A percentile compares a stretch with the other conserved stretches of the same genome.
These are phyloP conservation scores for Stentor coeruleus DNA, from an alignment of 73 alveolate species.

Conservation along the genomic window DNA sequence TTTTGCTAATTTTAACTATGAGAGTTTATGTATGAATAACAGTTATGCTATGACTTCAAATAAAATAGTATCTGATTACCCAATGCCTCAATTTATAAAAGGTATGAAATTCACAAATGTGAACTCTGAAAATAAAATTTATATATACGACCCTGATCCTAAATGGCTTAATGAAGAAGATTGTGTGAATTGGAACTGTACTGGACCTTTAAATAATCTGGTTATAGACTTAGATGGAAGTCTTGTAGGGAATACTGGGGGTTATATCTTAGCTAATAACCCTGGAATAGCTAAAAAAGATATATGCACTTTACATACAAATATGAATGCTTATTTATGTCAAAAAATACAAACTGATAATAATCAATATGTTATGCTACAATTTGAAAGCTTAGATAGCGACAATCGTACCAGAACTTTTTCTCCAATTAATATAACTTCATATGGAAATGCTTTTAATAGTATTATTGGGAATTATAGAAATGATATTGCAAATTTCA, in stretches of 20 bases:
- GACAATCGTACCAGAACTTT: constrained; percentile 35
- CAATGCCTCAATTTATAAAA: not conserved
- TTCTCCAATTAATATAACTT: constrained; percentile 27
- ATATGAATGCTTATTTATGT: not conserved
- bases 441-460: constrained; percentile 26
- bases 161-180: not conserved
- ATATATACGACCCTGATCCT: constrained; percentile 4
- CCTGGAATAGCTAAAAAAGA: constrained; percentile 15
- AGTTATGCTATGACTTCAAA: not conserved
- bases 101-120: not conserved
- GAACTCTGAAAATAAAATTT: not conserved
- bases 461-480: not conserved
- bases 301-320: not conserved
- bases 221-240: not conserved
- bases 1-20: too few species aligned
- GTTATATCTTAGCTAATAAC: not conserved
- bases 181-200: constrained; percentile 12
- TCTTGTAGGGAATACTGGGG: not conserved
- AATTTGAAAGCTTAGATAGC: constrained; percentile 32
- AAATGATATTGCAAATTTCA: constrained; percentile 1
- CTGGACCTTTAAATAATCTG: not conserved
- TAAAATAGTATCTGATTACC: not conserved
- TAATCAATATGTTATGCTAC: not conserved
- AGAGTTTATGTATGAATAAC: not conserved
- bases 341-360: not conserved